A percentile compares a stretch with the other conserved stretches of the same genome.
Conservation (phyloP, 2,329 filamentous ascomycete species). For the Pestalotiopsis sp. region DNA sequence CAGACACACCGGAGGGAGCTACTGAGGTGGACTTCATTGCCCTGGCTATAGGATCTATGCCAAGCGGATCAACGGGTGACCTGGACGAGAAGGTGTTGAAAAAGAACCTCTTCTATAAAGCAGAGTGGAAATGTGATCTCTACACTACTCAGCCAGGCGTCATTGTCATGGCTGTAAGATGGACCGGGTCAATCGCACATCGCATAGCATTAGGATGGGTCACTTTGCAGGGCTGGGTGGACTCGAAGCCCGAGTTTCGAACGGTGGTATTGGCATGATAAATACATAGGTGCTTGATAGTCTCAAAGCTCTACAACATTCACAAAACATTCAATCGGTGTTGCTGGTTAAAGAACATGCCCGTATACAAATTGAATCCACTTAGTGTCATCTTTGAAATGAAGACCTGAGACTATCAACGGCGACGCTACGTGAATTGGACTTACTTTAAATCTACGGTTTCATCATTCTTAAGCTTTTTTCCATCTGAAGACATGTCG, state of each 20-base stretch:
- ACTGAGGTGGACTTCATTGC: neutral
- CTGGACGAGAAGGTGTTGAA: neutral
- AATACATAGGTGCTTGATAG: too few species aligned
- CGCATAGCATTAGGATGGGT: neutral
- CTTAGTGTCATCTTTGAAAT: too few species aligned
- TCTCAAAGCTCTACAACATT: too few species aligned
- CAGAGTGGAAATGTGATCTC: neutral
- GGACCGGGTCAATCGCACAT: neutral
- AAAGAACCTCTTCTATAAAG: neutral
- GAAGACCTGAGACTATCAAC: too few species aligned
- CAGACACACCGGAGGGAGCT: neutral
- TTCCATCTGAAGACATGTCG: neutral
- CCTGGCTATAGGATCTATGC: neutral
- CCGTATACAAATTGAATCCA: too few species aligned
- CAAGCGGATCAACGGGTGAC: rapidly evolving
- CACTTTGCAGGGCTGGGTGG: neutral
- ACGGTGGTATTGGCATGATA: neutral
- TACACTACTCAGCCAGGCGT: neutral
- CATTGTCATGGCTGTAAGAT: neutral
- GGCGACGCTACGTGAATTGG: too few species aligned
- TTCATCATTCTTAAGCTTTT: too few species aligned
- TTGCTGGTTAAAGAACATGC: too few species aligned
- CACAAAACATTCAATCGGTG: too few species aligned
- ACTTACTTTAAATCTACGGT: too few species aligned
- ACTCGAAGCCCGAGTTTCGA: neutral